Base-by-base conservation (phyloP, 1,284 basidiomycete species). In the Athelia psychrophila region DNA sequence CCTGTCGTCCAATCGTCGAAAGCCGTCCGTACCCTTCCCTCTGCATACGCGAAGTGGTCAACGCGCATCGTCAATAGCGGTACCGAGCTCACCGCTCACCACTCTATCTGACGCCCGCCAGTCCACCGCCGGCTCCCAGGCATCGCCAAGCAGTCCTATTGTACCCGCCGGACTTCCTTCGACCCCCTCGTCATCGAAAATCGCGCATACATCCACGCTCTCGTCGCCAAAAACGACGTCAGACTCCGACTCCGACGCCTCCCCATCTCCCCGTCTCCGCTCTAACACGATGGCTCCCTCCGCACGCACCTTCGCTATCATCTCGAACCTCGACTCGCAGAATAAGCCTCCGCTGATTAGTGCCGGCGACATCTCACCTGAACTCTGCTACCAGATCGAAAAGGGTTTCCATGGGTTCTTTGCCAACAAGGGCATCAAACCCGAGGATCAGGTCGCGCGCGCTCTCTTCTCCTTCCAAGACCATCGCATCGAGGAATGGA, bases 171-270 rank as follows among this genome's bases (percentile, higher is more conserved):
- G n/a, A n/a, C n/a, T n/a, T n/a, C n/a, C n/a, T n/a, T n/a, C n/a
- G n/a, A n/a, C n/a, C n/a, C n/a, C n/a, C n/a, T n/a, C n/a, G n/a
- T n/a, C n/a, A n/a, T n/a, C n/a, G n/a, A n/a, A n/a, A n/a, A n/a
- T n/a, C 33, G 46, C 64, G 64, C 20, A 55, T 18, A 10, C 55
- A n/a, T n/a, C 13, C 23, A n/a, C n/a, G 10, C 40, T n/a, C n/a
- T n/a, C n/a, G n/a, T n/a, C n/a, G n/a, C n/a, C n/a, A n/a, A n/a
- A n/a, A n/a, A n/a, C n/a, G n/a, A n/a, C n/a, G n/a, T n/a, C n/a
- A 10, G 33, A 10, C n/a, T 35, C 33, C n/a, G 33, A 35, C 33
- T 35, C 33, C 33, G 33, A 35, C 33, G n/a, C 12, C n/a, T 35
- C 33, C n/a, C 33, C 33, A 35, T 12, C 33, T n/a, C n/a, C n/a